Conservation (phyloP, 768 basidiomycete genomes). For the Galerina sulciceps region DNA sequence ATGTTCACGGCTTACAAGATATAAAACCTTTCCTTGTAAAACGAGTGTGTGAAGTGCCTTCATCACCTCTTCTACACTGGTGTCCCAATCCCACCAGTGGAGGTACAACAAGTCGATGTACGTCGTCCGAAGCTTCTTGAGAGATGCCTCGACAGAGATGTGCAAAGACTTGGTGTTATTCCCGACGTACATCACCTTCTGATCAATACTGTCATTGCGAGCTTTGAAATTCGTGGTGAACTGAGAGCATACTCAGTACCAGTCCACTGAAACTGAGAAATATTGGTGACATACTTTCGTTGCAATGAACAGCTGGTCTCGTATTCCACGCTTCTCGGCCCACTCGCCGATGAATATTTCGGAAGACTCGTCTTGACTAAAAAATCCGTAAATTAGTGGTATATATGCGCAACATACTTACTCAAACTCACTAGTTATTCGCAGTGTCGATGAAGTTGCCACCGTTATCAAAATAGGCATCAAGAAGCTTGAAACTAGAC, state of each 20-base stretch:
- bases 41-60: slow-evolving; percentile 51
- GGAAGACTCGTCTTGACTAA: slow-evolving; percentile 57
- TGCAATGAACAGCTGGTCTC: slow-evolving; percentile 54
- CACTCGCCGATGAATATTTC: slow-evolving; percentile 60
- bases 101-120: slow-evolving; percentile 54
- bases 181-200: slow-evolving; percentile 11
- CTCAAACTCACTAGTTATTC: slow-evolving; percentile 41
- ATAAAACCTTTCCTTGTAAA: slow-evolving; percentile 53
- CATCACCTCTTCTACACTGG: slow-evolving; percentile 62
- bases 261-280: neutral
- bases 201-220: slow-evolving; percentile 21
- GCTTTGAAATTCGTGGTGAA: slow-evolving; percentile 36
- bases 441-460: slow-evolving; percentile 58
- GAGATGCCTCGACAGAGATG: slow-evolving; percentile 43
- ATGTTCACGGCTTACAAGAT: slow-evolving; percentile 30
- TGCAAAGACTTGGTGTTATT: slow-evolving; percentile 47
- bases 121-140: slow-evolving; percentile 49
- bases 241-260: slow-evolving; percentile 13
- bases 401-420: neutral
- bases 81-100: slow-evolving; percentile 58
- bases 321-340: slow-evolving; percentile 47
- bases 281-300: slow-evolving; percentile 36
- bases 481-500: slow-evolving; percentile 47
- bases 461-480: slow-evolving; percentile 45
- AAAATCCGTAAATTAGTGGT: neutral